Percentiles rank a stretch among this genome's conserved stretches.
These are phyloP conservation scores for Triadica sebifera DNA, from an alignment of 345 rosid genomes.

Conservation along the genomic window DNA sequence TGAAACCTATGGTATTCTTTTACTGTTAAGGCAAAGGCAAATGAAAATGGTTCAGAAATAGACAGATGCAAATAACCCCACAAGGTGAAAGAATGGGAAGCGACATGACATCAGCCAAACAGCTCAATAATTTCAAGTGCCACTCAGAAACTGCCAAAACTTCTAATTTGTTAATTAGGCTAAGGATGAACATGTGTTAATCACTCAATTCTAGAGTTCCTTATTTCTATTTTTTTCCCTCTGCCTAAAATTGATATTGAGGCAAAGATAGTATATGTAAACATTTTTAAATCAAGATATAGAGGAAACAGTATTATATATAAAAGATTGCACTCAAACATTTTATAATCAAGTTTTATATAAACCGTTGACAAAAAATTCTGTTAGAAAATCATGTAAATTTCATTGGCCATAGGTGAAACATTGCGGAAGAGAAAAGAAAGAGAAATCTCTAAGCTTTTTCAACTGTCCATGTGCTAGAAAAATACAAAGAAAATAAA, in stretches of 20 bases:
- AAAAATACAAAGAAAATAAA: not conserved
- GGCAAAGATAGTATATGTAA: not conserved
- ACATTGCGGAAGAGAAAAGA: not conserved
- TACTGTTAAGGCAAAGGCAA: slow-evolving; percentile 5
- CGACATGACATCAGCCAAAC: slow-evolving; percentile 28
- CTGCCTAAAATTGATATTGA: not conserved
- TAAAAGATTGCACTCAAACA: too few relatives aligned
- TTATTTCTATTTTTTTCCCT: not conserved
- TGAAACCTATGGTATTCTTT: slow-evolving; percentile 13
- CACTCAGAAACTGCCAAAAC: slow-evolving; percentile 16
- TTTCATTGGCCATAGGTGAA: slow-evolving; percentile 6
- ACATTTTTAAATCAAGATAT: too few relatives aligned
- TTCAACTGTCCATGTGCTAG: slow-evolving; percentile 14
- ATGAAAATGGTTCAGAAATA: not conserved
- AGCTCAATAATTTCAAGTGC: slow-evolving; percentile 24
- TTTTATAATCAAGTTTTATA: too few relatives aligned
- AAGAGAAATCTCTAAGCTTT: slow-evolving; percentile 13
- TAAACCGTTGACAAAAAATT: not conserved
- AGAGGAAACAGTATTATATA: too few relatives aligned
- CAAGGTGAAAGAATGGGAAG: slow-evolving; percentile 29
- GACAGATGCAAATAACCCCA: slow-evolving; percentile 35
- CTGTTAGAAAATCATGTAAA: not conserved
- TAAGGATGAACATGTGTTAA: not conserved
- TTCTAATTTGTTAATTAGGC: slow-evolving; percentile 7
- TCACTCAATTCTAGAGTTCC: slow-evolving; percentile 1